Base-by-base conservation (phyloP, 2,329 filamentous ascomycete genomes). In the Diaporthe nobilis region DNA sequence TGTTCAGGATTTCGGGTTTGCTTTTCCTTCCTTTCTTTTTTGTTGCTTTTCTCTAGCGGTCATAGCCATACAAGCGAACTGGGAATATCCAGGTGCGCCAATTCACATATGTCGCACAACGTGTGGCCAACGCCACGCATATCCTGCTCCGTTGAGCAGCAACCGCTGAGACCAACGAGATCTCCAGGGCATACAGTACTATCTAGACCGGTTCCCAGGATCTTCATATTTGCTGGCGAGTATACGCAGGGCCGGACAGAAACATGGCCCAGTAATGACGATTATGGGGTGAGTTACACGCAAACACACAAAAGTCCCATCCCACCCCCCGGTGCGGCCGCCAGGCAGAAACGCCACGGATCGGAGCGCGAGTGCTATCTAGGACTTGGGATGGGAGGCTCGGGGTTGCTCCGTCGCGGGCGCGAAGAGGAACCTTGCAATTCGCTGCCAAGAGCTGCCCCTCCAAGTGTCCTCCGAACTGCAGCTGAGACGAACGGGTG, bases 301-400 rank as follows among this genome's bases (percentile, higher is more conserved):
- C 20, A 65, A 44, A 65, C 60, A 8, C 60, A 8, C 60, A 12
- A 22, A 25, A 53, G 4, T 25, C 60, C n/a, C 60, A 13, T 17
- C n/a, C 28, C 17, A 31, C 20, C 28, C 10, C 31, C 20, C 28
- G 28, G 22, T 34, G 9, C 25, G 9, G 44, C 63, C 63, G 44
- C 63, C 63, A 67, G 63, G 63, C 63, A 67, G 63, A 67, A 37
- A 37, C n/a, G 39, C 63, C 28, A 25, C 15, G 44, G 63, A 12
- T 17, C 12, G 63, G 44, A n/a, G 63, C 44, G 12, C 61, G 44
- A n/a, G 28, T 49, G 13, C 34, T 61, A 37, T 15, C 34, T 61
- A 37, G 28, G 28, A 51, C 28, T 67, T 51, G 44, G 31, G 37
- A 49, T n/a, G 44, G 12, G 44, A 51, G 25, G n/a, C 28, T 28